Percentiles rank a stretch among this genome's conserved stretches.
Evolutionary conservation across 2,329 filamentous ascomycete genomes (phyloP).

Genomic region (Penicillium brasilianum): DNA sequence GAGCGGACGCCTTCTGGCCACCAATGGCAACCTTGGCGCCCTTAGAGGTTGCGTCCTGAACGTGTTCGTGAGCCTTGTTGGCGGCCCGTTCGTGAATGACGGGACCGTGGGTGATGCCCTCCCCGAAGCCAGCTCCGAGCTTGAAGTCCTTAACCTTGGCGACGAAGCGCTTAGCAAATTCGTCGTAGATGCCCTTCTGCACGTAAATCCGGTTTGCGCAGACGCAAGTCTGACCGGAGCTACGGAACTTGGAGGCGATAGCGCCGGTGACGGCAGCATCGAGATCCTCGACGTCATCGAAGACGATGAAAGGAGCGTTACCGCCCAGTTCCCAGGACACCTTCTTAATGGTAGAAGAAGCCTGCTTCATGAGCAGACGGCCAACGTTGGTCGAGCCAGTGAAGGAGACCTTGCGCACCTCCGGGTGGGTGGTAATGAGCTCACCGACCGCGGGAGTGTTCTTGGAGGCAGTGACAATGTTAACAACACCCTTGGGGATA

Average conservation of each 20-base stretch:
- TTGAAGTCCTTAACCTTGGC: slow-evolving; percentile 57
- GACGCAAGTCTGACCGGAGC: slow-evolving; percentile 94
- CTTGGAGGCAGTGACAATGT: slow-evolving; percentile 78
- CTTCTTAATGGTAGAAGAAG: slow-evolving; percentile 81
- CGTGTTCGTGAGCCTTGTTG: slow-evolving; percentile 77
- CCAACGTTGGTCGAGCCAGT: slow-evolving; percentile 75
- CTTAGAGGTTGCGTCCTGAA: slow-evolving; percentile 77
- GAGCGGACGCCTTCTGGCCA: slow-evolving; percentile 72
- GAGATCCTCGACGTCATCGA: slow-evolving; percentile 85
- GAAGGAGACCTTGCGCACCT: slow-evolving; percentile 89
- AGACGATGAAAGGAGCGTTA: slow-evolving; percentile 95
- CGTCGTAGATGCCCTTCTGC: slow-evolving; percentile 57
- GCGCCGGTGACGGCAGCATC: slow-evolving; percentile 83
- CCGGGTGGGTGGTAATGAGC: slow-evolving; percentile 74
- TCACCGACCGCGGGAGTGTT: slow-evolving; percentile 83
- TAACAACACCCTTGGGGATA: slow-evolving; percentile 87
- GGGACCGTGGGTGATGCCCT: slow-evolving; percentile 54
- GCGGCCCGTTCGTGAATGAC: slow-evolving; percentile 79
- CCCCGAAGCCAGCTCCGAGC: slow-evolving; percentile 53
- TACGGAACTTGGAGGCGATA: slow-evolving; percentile 87
- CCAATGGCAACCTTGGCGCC: slow-evolving; percentile 77
- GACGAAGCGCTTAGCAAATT: slow-evolving; percentile 61
- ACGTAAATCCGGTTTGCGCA: slow-evolving; percentile 68
- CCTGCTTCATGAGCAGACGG: slow-evolving; percentile 87
- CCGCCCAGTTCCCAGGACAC: slow-evolving; percentile 90